phyloP scores from a whole-genome alignment of 2,329 filamentous ascomycete genomes.

The Trichoderma sp. region DNA sequence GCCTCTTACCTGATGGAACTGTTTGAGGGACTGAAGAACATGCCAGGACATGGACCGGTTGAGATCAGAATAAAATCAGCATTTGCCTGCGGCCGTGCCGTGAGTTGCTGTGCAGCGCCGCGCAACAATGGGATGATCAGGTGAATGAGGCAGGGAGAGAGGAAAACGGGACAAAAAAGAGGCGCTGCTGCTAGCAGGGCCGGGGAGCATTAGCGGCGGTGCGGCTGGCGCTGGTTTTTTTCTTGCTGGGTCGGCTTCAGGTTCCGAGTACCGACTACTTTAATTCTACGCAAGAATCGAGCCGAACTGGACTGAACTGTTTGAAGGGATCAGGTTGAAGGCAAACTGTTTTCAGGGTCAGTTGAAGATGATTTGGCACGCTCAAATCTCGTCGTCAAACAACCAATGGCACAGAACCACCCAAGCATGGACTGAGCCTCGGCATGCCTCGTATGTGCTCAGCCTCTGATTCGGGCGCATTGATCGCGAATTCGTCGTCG shows the following conservation, averaged over 20 bases:
- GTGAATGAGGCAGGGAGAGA: background rate
- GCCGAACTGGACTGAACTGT: no score
- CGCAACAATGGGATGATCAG: background rate
- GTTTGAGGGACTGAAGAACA: background rate
- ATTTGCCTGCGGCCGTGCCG: conserved; percentile 1
- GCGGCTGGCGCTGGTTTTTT: no score
- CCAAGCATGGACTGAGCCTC: no score
- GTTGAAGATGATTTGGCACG: no score
- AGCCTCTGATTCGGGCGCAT: no score
- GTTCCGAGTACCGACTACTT: conserved; percentile 10
- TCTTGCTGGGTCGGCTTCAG: background rate
- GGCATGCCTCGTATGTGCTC: no score
- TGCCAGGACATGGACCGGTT: background rate
- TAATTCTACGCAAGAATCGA: no score
- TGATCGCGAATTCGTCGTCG: no score
- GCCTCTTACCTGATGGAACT: background rate
- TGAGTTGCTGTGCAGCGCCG: background rate
- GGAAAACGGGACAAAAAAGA: background rate
- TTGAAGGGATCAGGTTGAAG: no score
- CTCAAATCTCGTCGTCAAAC: no score
- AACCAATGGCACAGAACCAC: no score
- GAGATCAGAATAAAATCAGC: background rate
- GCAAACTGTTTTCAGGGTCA: no score
- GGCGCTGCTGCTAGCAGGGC: conserved; percentile 17
- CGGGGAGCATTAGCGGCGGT: background rate